A percentile compares a stretch with the other conserved stretches of the same genome.
Evolutionary conservation across 176 grass and related monocot species (phyloP).

Genomic region (Phragmites australis): DNA sequence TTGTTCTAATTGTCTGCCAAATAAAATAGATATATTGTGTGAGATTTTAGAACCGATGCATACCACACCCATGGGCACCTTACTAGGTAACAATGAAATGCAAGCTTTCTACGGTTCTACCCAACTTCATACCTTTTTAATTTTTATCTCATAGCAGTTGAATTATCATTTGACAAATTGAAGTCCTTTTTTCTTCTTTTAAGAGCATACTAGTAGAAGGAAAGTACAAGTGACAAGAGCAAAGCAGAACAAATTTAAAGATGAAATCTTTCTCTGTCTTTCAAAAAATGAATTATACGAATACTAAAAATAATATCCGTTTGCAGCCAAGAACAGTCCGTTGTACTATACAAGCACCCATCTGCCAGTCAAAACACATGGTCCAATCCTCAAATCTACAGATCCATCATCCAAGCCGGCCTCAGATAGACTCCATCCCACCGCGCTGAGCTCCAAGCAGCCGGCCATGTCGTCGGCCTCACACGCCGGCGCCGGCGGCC

Average conservation of each 20-base stretch:
- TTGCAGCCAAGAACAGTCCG: background rate
- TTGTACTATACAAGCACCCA: background rate
- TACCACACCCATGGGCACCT: too few species aligned
- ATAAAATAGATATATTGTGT: too few species aligned
- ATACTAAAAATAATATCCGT: background rate
- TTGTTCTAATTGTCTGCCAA: too few species aligned
- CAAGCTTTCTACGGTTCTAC: background rate
- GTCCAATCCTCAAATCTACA: too few species aligned
- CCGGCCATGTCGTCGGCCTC: constrained; percentile 37
- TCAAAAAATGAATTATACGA: background rate
- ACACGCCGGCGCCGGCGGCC: background rate
- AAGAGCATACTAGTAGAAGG: background rate
- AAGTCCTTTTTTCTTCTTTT: background rate
- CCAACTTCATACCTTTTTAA: background rate
- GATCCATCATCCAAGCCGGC: background rate
- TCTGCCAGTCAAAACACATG: background rate
- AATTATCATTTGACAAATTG: background rate
- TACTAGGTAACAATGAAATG: background rate
- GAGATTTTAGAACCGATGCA: too few species aligned
- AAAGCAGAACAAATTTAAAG: background rate
- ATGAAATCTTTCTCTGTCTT: background rate
- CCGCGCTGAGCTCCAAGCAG: background rate
- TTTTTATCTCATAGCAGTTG: background rate
- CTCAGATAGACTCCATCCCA: background rate
- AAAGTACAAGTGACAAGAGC: background rate